These are phyloP conservation scores for Brassica napus DNA, from an alignment of 345 rosid species.

Conservation along the genomic window Da-Ae NC_063449.1:40556001-40556500, in stretches of 20 bases:
- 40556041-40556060: constrained; percentile 51
- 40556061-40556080: constrained; percentile 48
- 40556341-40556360: constrained; percentile 48
- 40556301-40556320: too few species aligned
- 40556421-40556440: constrained; percentile 81
- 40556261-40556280: too few species aligned
- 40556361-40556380: constrained; percentile 89
- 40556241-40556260: too few species aligned
- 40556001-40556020: neutral
- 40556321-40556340: too few species aligned
- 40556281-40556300: too few species aligned
- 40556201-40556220: too few species aligned
- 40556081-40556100: neutral
- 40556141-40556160: constrained; percentile 46
- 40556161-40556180: neutral
- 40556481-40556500: constrained; percentile 59
- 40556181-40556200: too few species aligned
- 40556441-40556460: constrained; percentile 86
- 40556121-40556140: constrained; percentile 37
- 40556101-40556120: neutral
- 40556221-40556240: too few species aligned
- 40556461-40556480: constrained; percentile 85
- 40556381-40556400: constrained; percentile 83
- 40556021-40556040: constrained; percentile 7
- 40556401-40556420: constrained; percentile 57